Percentiles rank a stretch among this genome's conserved stretches.
Evolutionary conservation across 441 rosid genomes (phyloP).

Genomic region (Euphorbia celastroides): DNA sequence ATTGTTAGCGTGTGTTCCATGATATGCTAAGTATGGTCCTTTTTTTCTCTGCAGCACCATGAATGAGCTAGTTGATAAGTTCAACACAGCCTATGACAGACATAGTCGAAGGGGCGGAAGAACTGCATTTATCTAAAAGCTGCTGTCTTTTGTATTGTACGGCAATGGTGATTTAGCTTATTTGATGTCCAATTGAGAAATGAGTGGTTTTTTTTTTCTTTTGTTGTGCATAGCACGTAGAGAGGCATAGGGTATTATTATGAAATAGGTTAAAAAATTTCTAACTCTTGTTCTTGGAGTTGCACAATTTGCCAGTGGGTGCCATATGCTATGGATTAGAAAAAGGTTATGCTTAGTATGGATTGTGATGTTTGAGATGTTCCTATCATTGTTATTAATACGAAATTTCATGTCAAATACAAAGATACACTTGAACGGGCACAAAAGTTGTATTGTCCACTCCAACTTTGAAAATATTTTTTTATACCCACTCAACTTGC

Average conservation of each 20-base stretch:
- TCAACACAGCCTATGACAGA: constrained; percentile 89
- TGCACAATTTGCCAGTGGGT: background rate
- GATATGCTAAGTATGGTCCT: background rate
- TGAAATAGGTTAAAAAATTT: constrained; percentile 11
- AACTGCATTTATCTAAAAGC: constrained; percentile 62
- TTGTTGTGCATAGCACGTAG: constrained; percentile 26
- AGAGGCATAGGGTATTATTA: constrained; percentile 17
- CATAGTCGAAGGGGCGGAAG: constrained; percentile 87
- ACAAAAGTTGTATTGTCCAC: too few species aligned
- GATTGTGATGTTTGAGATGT: background rate
- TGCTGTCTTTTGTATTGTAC: background rate
- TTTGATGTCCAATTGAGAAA: constrained; percentile 4
- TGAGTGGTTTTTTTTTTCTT: background rate
- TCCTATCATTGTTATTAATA: too few species aligned
- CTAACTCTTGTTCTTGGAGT: background rate
- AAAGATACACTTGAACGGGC: too few species aligned
- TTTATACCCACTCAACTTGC: too few species aligned
- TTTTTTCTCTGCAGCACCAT: constrained; percentile 50
- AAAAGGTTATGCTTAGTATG: background rate
- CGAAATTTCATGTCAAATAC: too few species aligned
- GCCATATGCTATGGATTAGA: too few species aligned
- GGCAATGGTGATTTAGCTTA: constrained; percentile 1
- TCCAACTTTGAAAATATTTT: too few species aligned
- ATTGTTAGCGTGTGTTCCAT: background rate
- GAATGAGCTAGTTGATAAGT: constrained; percentile 92